Base-by-base conservation (phyloP, 108 stramenopile species). In the Nitzschia palea region DNA sequence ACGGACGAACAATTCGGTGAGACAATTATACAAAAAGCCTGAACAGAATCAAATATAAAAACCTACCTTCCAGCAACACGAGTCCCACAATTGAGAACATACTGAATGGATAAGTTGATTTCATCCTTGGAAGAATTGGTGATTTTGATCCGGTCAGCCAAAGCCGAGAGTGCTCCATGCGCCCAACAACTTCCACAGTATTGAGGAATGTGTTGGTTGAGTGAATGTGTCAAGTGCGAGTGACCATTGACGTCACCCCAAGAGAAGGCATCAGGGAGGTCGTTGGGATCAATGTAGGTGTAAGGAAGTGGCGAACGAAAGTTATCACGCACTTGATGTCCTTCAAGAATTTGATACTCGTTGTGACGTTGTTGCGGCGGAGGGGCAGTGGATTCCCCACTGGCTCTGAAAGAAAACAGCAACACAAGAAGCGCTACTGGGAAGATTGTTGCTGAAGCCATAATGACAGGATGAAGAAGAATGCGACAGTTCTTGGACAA, bases 181-280 rank as follows among this genome's bases (percentile, higher is more conserved):
- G 91, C 91, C 95, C 95, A 95, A 71, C 95, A 95, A 9, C 72
- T 77, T 1, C 86, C 86, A 57, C 86, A 85, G 44, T 82, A 80
- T 27, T 82, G 79, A 20, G 95, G 97, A 55, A 97, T 93, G 80
- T 97, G 95, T 65, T 98, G 97, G 67, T 97, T 98, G 56, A 96
- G 76, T 31, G 70, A 63, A 35, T 86, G 83, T 42, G 95, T 96
- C 44, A 91, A 71, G 80, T 93, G 96, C 52, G 80, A 82, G 25
- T 62, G 69, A 30, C 91, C 89, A 68, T 95, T 79, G 35, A 93
- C 77, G 68, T 96, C 85, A 50, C 91, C 86, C 96, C 96, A 96
- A 62, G 81, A 73, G 53, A 83, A 93, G 32, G 52, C 56, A 20
- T 75, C 71, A 31, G 94, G 94, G 12, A 93, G 72, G 65, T 78